These are phyloP conservation scores for Tolypocladium cylindrosporum DNA, from an alignment of 2,329 filamentous ascomycete genomes.

Conservation along the genomic window DNA sequence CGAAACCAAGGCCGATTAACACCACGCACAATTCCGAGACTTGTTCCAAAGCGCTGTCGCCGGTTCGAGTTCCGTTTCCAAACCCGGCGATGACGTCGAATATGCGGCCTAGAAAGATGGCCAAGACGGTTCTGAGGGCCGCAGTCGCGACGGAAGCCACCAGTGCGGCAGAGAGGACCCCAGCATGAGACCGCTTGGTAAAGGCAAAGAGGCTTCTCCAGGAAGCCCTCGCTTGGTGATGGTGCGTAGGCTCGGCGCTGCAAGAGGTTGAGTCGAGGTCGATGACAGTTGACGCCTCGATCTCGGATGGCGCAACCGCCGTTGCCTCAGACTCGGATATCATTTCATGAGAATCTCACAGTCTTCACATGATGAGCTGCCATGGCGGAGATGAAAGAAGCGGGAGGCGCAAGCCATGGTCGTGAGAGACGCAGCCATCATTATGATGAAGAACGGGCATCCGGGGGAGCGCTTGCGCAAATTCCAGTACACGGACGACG, in stretches of 20 bases:
- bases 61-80: constrained; percentile 42
- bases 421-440: background rate
- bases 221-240: constrained; percentile 10
- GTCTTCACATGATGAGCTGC: background rate
- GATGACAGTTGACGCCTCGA: background rate
- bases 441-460: no score
- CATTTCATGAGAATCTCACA: background rate
- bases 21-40: constrained; percentile 52
- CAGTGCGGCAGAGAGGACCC: constrained; percentile 43
- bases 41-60: constrained; percentile 39
- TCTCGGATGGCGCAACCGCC: background rate
- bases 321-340: background rate
- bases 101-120: constrained; percentile 63
- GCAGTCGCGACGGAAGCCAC: constrained; percentile 49
- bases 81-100: constrained; percentile 63
- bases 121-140: constrained; percentile 51
- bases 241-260: background rate
- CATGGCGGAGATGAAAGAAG: background rate
- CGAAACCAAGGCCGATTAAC: constrained; percentile 52
- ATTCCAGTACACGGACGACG: background rate
- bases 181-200: constrained; percentile 50
- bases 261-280: background rate
- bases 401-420: background rate
- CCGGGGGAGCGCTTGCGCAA: background rate
- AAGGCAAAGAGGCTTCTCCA: constrained; percentile 58